These are phyloP conservation scores for Entonaema liquescens DNA, from an alignment of 495 filamentous ascomycete species.

Conservation along the genomic window DNA sequence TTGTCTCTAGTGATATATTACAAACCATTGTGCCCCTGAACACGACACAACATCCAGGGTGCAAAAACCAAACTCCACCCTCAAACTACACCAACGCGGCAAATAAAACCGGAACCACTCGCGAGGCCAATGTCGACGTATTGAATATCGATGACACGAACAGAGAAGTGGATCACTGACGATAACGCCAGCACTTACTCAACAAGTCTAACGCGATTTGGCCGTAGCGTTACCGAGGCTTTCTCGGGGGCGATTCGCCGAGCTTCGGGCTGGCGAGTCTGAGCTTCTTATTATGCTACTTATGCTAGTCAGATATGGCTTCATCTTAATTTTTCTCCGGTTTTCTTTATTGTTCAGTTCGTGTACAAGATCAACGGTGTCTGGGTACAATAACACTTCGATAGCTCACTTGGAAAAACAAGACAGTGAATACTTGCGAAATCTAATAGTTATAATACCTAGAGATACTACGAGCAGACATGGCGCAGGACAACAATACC, in stretches of 20 bases:
- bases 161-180: conserved; percentile 32
- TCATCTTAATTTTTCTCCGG: conserved; percentile 1
- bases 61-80: not conserved
- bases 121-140: not conserved
- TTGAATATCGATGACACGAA: conserved; percentile 5
- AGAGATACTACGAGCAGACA: not conserved
- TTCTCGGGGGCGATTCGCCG: conserved; percentile 21
- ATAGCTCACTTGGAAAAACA: not conserved
- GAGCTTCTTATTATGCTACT: not conserved
- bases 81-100: not conserved
- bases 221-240: conserved; percentile 30
- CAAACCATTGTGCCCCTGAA: not conserved
- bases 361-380: no score
- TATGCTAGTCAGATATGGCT: not conserved
- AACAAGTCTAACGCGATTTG: conserved; percentile 19
- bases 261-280: conserved; percentile 7
- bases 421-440: not conserved
- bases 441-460: conserved; percentile 3
- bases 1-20: no score
- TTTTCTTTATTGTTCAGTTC: not conserved
- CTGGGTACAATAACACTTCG: no score
- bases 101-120: not conserved
- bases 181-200: conserved; percentile 3
- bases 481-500: conserved; percentile 8
- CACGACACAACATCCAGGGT: not conserved